These are phyloP conservation scores for Geotrichum histeridarum DNA, from an alignment of 1,139 yeast species.

Conservation along the genomic window DNA sequence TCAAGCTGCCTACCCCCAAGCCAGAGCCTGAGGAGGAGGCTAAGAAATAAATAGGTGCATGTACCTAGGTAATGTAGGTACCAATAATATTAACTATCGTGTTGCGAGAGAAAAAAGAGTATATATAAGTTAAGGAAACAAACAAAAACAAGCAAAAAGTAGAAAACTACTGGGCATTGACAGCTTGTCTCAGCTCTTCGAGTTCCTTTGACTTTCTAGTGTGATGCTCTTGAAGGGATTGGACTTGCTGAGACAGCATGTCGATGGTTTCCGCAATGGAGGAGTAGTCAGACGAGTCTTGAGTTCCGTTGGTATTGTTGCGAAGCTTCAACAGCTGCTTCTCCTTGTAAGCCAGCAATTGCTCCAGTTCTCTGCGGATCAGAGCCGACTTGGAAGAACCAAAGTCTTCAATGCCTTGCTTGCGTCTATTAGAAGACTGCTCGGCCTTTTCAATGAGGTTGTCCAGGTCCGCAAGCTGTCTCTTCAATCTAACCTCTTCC, in stretches of 20 bases:
- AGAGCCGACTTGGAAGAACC: conserved; percentile 40
- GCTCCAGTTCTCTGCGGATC: conserved; percentile 72
- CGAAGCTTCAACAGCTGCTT: conserved; percentile 40
- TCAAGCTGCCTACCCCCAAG: conserved; percentile 77
- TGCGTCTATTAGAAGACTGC: conserved; percentile 43
- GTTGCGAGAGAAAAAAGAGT: not conserved
- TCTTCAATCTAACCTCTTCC: conserved; percentile 81
- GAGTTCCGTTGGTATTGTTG: conserved; percentile 24
- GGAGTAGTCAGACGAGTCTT: conserved; percentile 20
- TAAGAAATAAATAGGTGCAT: conserved; percentile 26
- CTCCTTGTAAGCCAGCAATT: conserved; percentile 69
- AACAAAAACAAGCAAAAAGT: not conserved
- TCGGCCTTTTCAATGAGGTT: conserved; percentile 56
- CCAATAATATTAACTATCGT: conserved; percentile 3
- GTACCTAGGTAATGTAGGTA: conserved; percentile 9
- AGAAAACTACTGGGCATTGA: conserved; percentile 28
- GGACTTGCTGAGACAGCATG: conserved; percentile 61
- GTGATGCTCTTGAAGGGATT: conserved; percentile 54
- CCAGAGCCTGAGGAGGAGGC: conserved; percentile 49
- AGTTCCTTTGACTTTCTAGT: conserved; percentile 50
- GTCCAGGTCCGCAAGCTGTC: conserved; percentile 73
- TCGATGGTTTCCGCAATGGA: conserved; percentile 48
- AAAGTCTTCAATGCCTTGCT: conserved; percentile 42
- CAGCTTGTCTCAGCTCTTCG: conserved; percentile 43
- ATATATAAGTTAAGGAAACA: not conserved